phyloP scores from a whole-genome alignment of 2,329 filamentous ascomycete species.

The Trichoderma arundinaceum region DNA sequence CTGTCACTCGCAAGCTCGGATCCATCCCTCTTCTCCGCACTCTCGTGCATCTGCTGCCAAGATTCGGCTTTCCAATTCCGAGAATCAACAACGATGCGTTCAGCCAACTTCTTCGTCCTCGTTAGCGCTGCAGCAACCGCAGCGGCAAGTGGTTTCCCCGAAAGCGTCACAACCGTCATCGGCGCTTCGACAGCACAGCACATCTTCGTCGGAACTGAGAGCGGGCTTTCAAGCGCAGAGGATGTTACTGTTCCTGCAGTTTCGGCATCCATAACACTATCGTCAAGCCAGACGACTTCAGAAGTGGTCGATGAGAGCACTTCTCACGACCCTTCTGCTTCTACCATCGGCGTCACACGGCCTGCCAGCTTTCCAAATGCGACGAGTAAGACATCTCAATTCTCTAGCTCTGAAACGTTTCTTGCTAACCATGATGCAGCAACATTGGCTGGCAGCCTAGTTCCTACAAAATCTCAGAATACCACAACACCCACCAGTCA shows the following conservation, averaged over 20 bases:
- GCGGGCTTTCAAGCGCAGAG: constrained; percentile 7
- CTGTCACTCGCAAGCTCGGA: constrained; percentile 22
- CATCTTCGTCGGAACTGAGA: constrained; percentile 1
- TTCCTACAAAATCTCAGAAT: constrained; percentile 35
- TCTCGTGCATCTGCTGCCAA: constrained; percentile 23
- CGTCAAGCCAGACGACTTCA: constrained; percentile 1
- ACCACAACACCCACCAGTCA: constrained; percentile 39
- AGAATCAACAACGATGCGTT: constrained; percentile 33
- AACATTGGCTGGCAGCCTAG: constrained; percentile 20
- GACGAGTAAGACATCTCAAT: constrained; percentile 21
- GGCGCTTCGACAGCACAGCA: constrained; percentile 17
- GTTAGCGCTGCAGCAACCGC: constrained; percentile 32
- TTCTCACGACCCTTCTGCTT: neutral
- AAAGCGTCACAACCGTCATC: constrained; percentile 6
- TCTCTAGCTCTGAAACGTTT: neutral
- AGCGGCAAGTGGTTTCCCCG: constrained; percentile 20
- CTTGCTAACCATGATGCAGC: constrained; percentile 24
- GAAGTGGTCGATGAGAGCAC: neutral
- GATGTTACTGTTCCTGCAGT: constrained; percentile 12
- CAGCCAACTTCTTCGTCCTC: constrained; percentile 32
- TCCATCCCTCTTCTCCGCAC: constrained; percentile 16
- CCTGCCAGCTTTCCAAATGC: constrained; percentile 26
- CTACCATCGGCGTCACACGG: constrained; percentile 15
- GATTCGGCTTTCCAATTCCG: constrained; percentile 9
- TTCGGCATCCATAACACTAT: constrained; percentile 17